These are phyloP conservation scores for Phyllostachys edulis DNA, from an alignment of 176 grass and related monocot genomes.

Conservation along the genomic window DNA sequence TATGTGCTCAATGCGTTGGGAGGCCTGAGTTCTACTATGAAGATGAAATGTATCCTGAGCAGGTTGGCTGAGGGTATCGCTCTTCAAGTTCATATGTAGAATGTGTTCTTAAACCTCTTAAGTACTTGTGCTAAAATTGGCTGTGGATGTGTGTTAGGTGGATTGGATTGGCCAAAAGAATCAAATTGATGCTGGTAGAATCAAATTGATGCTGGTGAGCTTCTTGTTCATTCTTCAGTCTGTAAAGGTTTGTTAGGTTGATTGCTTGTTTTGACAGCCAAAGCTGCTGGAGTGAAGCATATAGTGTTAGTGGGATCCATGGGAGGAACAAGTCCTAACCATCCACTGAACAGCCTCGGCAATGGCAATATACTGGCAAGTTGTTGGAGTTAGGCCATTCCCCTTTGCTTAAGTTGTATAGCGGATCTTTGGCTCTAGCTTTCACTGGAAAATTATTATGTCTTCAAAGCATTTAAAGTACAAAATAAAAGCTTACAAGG, in stretches of 20 bases:
- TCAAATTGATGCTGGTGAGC: conserved; percentile 75
- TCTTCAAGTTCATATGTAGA: background rate
- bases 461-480: background rate
- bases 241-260: background rate
- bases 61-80: conserved; percentile 30
- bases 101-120: background rate
- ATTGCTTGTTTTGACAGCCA: conserved; percentile 41
- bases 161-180: conserved; percentile 92
- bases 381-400: background rate
- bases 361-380: conserved; percentile 87
- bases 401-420: background rate
- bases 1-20: no score
- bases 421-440: background rate
- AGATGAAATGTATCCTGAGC: conserved; percentile 79
- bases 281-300: conserved; percentile 75
- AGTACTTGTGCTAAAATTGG: background rate
- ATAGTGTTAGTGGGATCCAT: conserved; percentile 88
- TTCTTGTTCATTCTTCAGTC: background rate
- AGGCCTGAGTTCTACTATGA: no score
- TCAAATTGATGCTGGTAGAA: conserved; percentile 88
- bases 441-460: background rate
- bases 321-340: conserved; percentile 78
- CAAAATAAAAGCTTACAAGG: background rate
- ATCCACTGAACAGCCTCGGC: conserved; percentile 80
- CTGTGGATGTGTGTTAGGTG: conserved; percentile 39